Base-by-base conservation (phyloP, 2,329 filamentous ascomycete species). In the Metarhizium album region DNA sequence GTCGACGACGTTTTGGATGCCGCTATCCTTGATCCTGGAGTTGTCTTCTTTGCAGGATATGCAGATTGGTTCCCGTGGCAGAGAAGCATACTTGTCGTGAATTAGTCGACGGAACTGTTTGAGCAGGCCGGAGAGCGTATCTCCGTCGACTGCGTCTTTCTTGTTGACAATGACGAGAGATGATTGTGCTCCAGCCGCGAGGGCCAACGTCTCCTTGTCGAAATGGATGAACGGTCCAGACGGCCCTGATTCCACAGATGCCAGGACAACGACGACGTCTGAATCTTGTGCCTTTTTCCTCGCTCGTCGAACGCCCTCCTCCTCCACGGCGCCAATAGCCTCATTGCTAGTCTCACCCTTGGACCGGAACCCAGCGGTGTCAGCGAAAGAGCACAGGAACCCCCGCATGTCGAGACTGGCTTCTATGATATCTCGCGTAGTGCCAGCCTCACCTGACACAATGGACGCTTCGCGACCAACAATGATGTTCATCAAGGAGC, bases 391-490 rank as follows among this genome's bases (percentile, higher is more conserved):
- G 66, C 90, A 95, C 47, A 94, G 81, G 70, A 87, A 98, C 0
- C 93, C 93, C 1, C 84, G 82, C 46, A 98, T 75, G 68, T 98
- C 93, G 24, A 98, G 76, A 27, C 86, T 86, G 1, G 93, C 87
- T 70, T 98, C 93, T 11, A 98, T 84, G 48, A 98, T 84, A 69
- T 98, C 93, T 53, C 93, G 74, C 6, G 93, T 98, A 1, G 93
- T 98, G 0, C 93, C 93, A 38, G 90, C 90, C 69, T 97, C 90
- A 1, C 82, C 78, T 43, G 90, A 95, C 7, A 98, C 93, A 59
- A 98, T 98, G 3, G 90, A 94, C 2, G 93, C 93, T 64, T 97
- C 91, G 48, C 90, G 77, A 0, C 93, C 91, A 3, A 96, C 88
- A 47, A 98, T 79, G 22, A 83, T 74, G 63, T 98, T 98, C 68